Conservation (phyloP, 148 eudicot genomes). For the Diospyros lotus region DNA sequence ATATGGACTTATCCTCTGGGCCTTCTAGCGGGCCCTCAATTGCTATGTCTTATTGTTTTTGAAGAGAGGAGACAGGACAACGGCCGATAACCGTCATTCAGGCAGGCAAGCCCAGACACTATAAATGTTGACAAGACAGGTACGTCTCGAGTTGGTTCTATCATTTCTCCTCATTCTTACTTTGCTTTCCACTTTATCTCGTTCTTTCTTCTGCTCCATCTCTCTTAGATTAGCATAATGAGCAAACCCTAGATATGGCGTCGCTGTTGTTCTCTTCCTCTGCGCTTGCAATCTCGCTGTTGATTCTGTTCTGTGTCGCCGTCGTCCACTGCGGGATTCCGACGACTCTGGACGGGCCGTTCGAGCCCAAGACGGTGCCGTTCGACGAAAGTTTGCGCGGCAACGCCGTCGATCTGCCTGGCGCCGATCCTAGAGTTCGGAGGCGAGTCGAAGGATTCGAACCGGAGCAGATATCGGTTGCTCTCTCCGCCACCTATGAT, state of each 20-base stretch:
- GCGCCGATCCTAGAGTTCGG: conserved; percentile 67
- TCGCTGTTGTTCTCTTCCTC: neutral
- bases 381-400: conserved; percentile 70
- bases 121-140: too few relatives aligned
- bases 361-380: conserved; percentile 66
- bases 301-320: conserved; percentile 10
- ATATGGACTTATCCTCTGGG: too few relatives aligned
- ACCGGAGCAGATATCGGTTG: conserved; percentile 84
- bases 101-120: too few relatives aligned
- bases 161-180: neutral
- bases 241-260: conserved; percentile 14
- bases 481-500: conserved; percentile 65
- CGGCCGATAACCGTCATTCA: conserved; percentile 4
- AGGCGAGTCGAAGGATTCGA: conserved; percentile 55
- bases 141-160: too few relatives aligned
- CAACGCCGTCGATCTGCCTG: conserved; percentile 75
- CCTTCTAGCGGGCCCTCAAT: too few relatives aligned
- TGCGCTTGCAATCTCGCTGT: neutral
- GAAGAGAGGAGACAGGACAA: neutral
- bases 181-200: too few relatives aligned
- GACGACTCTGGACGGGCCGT: conserved; percentile 89
- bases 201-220: neutral
- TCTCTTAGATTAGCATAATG: neutral
- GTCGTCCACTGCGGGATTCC: conserved; percentile 32
- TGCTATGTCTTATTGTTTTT: too few relatives aligned